Evolutionary conservation across 73 alveolate species (phyloP), one percentile per base, ranked within the genome.

Genomic region (Symbiodinium natans): DNA sequence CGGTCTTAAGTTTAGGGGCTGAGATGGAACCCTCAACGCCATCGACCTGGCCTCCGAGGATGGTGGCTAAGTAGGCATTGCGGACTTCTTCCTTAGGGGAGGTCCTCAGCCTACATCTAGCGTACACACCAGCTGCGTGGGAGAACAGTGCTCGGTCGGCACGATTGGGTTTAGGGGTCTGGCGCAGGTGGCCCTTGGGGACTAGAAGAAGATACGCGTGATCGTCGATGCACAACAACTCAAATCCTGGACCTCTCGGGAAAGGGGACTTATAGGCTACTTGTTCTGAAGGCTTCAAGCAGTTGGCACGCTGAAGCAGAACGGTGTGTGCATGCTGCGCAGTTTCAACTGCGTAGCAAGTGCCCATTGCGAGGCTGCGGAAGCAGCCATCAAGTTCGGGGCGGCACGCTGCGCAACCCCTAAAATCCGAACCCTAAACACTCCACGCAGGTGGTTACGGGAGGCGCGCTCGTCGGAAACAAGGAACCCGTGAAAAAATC

Each of bases 281-380:
- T 25, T 5, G 27, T 2, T 56, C 75, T 15, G 3, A 25, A 21
- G 3, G 34, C 0, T 15, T 0, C 0, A 56, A 2, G 31, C 75
- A 56, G 10, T 31, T 31, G 10, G 36, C 75, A 0, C 75, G 29
- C 3, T 4, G 36, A 15, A 56, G 33, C 27, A 56, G 2, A 56
- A 0, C 19, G 3, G 59, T 46, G 59, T 46, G 94, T 15, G 94
- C 63, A 42, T 86, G 94, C 33, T 86, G 94, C 0, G 94, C 83
- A 1, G 54, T 10, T 39, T 86, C 94, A 7, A 86, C 94, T 15
- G 94, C 94, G 34, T 19, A 86, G 63, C 46, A 38, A 4, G 82
- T 86, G 0, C 94, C 94, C 94, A 86, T 86, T 1, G 94, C 84
- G 0, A 86, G 48, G 6, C 85, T 59, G 2, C 59, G 59, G 11